Base-by-base conservation (phyloP, 495 filamentous ascomycete species). In the Penicillium cinerascens region DNA sequence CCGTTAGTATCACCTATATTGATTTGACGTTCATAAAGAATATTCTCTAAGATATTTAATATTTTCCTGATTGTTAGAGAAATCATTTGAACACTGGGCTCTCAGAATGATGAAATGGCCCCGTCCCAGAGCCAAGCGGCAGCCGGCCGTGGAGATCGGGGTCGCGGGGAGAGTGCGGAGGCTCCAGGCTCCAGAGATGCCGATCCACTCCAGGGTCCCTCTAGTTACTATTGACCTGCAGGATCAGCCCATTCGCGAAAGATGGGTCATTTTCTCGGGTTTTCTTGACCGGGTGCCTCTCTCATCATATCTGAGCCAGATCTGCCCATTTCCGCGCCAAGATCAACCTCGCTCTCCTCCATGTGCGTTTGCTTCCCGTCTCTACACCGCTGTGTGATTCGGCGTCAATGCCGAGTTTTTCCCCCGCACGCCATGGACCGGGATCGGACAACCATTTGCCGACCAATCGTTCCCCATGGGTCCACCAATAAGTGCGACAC, bases 141-240 rank as follows among this genome's bases (percentile, higher is more conserved):
- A 27, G n/a, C n/a, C 25, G 25, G 17, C 39, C 49, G 45, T 49
- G 48, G 53, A 41, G 40, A 55, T 39, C 41, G 49, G 47, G 40
- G 23, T 21, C 35, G 41, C 21, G 43, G 44, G 51, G 51, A 39
- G 16, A 55, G 49, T 60, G 57, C 57, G 57, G 57, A n/a, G 44
- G 44, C 43, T 55, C 52, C 56, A 49, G 47, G 38, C 39, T 44
- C 33, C 45, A 44, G 39, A 18, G 47, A 55, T 51, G 56, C 47
- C 51, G 51, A 59, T 47, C 37, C 9, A 44, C 43, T 39, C 52
- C 38, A 47, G 40, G 42, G 39, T 25, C 8, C 20, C 37, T 8
- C 35, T 33, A 11, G 29, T 15, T 13, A n/a, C n/a, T n/a, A n/a
- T 11, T 23, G 2, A 23, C 15, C 9, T 51, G 42, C 42, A 23